These are phyloP conservation scores for Fusarium anguioides DNA, from an alignment of 2,329 filamentous ascomycete genomes.

Conservation along the genomic window DNA sequence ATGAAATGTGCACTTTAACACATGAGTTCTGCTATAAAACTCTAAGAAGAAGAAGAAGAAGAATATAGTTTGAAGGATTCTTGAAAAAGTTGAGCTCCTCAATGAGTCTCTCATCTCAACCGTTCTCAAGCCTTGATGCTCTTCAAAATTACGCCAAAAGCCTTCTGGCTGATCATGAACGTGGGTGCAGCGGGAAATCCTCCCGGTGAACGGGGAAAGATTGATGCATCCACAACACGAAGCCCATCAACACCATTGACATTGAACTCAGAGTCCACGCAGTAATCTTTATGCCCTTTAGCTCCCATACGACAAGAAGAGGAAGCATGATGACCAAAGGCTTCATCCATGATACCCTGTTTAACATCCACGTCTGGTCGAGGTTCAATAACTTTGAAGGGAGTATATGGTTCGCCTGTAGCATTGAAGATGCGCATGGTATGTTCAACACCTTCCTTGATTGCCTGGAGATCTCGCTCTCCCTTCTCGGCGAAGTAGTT, in stretches of 20 bases:
- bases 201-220: conserved; percentile 56
- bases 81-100: no score
- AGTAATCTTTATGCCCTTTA: conserved; percentile 62
- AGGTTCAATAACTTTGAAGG: conserved; percentile 24
- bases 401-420: conserved; percentile 40
- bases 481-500: conserved; percentile 62
- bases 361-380: conserved; percentile 59
- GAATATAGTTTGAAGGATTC: no score
- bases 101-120: no score
- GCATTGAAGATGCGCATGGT: conserved; percentile 43
- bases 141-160: conserved; percentile 3
- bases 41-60: no score
- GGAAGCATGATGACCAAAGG: conserved; percentile 69
- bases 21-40: no score
- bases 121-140: neutral
- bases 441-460: conserved; percentile 34
- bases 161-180: conserved; percentile 33
- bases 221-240: conserved; percentile 69
- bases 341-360: conserved; percentile 60
- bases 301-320: conserved; percentile 67
- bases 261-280: conserved; percentile 65
- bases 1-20: no score
- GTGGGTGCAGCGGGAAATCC: conserved; percentile 31
- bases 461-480: conserved; percentile 13
- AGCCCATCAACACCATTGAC: conserved; percentile 65